phyloP scores from a whole-genome alignment of 2,329 filamentous ascomycete genomes.

The Ophiostoma sp. region DNA sequence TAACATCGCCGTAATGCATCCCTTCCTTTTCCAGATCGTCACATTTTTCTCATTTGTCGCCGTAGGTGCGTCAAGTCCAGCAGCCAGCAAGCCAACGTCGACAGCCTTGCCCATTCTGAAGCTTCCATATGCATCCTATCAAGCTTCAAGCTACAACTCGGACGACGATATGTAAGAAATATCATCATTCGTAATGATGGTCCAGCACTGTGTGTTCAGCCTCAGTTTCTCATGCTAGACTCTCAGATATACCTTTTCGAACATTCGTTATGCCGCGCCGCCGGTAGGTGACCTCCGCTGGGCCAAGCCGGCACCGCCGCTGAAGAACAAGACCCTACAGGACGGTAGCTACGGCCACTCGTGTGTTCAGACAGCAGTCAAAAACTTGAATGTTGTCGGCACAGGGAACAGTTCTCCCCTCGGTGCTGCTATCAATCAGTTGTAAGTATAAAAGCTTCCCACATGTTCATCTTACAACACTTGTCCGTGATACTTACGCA shows the following conservation, averaged over 20 bases:
- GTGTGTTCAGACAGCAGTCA: slow-evolving; percentile 33
- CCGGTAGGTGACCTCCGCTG: slow-evolving; percentile 45
- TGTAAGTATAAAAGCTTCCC: slow-evolving; percentile 31
- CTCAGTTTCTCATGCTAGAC: background rate
- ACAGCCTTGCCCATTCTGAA: slow-evolving; percentile 31
- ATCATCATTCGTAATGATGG: background rate
- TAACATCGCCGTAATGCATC: background rate
- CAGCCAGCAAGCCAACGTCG: slow-evolving; percentile 19
- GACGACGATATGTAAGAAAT: slow-evolving; percentile 31
- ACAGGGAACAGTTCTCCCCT: slow-evolving; percentile 38
- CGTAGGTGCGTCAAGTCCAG: slow-evolving; percentile 19
- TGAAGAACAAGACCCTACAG: slow-evolving; percentile 31
- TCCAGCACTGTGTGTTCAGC: background rate
- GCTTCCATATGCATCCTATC: slow-evolving; percentile 34
- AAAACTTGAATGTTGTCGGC: slow-evolving; percentile 37
- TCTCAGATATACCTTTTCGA: slow-evolving; percentile 43
- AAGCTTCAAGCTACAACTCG: slow-evolving; percentile 31
- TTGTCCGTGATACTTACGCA: background rate
- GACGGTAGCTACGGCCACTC: slow-evolving; percentile 34
- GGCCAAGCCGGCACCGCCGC: slow-evolving; percentile 43
- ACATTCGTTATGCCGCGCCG: slow-evolving; percentile 47
- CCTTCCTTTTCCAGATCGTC: background rate
- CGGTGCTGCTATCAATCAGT: slow-evolving; percentile 39
- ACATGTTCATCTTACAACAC: background rate
- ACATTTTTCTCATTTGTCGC: background rate